These are phyloP conservation scores for Parafenestella ontariensis DNA, from an alignment of 2,329 filamentous ascomycete genomes.

Conservation along the genomic window DNA sequence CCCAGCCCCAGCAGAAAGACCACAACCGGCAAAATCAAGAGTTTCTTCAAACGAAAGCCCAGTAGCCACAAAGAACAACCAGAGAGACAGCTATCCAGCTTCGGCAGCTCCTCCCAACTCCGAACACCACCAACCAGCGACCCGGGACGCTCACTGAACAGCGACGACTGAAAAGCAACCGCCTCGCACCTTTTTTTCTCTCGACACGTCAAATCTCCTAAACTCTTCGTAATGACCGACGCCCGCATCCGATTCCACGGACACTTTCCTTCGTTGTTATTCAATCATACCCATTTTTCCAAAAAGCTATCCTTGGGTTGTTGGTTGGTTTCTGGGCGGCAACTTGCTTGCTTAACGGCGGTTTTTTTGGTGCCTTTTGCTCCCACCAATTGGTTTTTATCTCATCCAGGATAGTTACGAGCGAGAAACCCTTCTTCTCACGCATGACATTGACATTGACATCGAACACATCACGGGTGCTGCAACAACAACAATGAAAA, in stretches of 20 bases:
- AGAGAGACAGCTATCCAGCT: conserved; percentile 45
- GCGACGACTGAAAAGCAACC: conserved; percentile 38
- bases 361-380: too few species aligned
- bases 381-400: too few species aligned
- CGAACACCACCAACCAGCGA: conserved; percentile 46
- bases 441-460: too few species aligned
- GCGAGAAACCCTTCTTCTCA: too few species aligned
- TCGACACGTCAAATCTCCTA: conserved; percentile 8
- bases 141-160: conserved; percentile 42
- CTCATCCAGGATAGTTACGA: too few species aligned
- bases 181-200: too few species aligned
- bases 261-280: conserved; percentile 25
- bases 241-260: conserved; percentile 25
- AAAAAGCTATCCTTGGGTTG: conserved; percentile 29
- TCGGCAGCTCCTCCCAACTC: conserved; percentile 45
- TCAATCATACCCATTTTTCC: conserved; percentile 16
- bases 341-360: too few species aligned
- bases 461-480: too few species aligned
- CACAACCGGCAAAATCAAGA: conserved; percentile 44
- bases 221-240: conserved; percentile 23
- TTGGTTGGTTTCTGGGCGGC: conserved; percentile 17
- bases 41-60: conserved; percentile 46
- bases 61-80: conserved; percentile 38
- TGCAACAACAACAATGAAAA: too few species aligned
- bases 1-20: conserved; percentile 37